phyloP scores from a whole-genome alignment of 2,329 filamentous ascomycete species.

The Mycogone perniciosa region DNA sequence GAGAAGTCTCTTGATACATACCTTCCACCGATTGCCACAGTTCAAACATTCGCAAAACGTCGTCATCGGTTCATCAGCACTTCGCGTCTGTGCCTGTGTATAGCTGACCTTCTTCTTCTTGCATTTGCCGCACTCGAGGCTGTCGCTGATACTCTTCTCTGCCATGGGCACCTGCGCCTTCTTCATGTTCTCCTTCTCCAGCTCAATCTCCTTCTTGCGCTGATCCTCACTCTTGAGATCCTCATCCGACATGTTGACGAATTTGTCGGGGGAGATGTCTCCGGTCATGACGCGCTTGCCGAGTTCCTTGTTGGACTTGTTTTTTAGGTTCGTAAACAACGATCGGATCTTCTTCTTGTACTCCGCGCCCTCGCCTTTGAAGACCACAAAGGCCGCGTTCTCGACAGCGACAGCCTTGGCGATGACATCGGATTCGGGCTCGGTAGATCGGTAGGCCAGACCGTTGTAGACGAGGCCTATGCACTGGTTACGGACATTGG shows the following conservation, averaged over 20 bases:
- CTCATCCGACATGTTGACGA: constrained; percentile 82
- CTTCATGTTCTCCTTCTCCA: constrained; percentile 92
- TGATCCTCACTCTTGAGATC: constrained; percentile 86
- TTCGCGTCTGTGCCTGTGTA: constrained; percentile 89
- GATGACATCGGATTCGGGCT: constrained; percentile 65
- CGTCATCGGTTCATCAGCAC: constrained; percentile 89
- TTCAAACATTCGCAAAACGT: constrained; percentile 67
- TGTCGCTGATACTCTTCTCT: constrained; percentile 83
- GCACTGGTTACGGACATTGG: constrained; percentile 70
- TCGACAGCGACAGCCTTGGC: constrained; percentile 77
- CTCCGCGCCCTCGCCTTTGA: constrained; percentile 62
- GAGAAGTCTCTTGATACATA: constrained; percentile 29
- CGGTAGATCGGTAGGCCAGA: constrained; percentile 63
- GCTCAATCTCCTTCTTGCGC: constrained; percentile 64
- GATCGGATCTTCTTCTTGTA: constrained; percentile 90
- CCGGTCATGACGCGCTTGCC: constrained; percentile 69
- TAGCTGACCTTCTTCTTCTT: constrained; percentile 93
- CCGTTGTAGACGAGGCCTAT: constrained; percentile 93
- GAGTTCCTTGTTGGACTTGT: constrained; percentile 75
- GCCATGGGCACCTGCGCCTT: constrained; percentile 91
- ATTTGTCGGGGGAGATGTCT: constrained; percentile 62
- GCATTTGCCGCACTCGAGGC: constrained; percentile 85
- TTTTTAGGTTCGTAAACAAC: constrained; percentile 91
- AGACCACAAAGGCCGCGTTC: constrained; percentile 62
- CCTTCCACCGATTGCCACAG: constrained; percentile 68